These are phyloP conservation scores for Syncephalastrum contaminatum DNA, from an alignment of 371 early-diverging fungal species.

Conservation along the genomic window DNA sequence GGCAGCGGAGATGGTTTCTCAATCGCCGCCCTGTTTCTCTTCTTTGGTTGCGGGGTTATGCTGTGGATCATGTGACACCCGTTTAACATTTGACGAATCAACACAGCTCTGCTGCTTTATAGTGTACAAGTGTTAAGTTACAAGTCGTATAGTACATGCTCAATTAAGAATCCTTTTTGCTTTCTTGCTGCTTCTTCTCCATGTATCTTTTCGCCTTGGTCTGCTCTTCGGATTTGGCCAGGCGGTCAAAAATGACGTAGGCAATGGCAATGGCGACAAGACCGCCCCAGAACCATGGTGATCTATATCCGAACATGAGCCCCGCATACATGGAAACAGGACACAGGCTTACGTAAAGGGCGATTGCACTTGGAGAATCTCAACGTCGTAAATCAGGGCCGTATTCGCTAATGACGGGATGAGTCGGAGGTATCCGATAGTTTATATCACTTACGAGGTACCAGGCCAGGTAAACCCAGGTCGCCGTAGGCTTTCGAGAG, in stretches of 20 bases:
- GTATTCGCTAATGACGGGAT: constrained; percentile 22
- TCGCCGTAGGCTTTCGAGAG: constrained; percentile 26
- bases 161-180: neutral
- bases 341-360: constrained; percentile 32
- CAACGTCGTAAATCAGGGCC: constrained; percentile 39
- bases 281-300: constrained; percentile 39
- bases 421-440: neutral
- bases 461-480: constrained; percentile 29
- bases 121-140: too few species aligned
- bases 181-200: constrained; percentile 17
- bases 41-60: too few species aligned
- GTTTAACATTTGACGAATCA: too few species aligned
- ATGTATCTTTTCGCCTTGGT: constrained; percentile 23
- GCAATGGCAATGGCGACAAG: constrained; percentile 8
- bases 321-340: neutral
- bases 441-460: constrained; percentile 28
- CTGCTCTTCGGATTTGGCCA: constrained; percentile 17
- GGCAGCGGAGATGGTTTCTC: too few species aligned
- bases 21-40: too few species aligned
- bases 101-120: too few species aligned
- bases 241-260: constrained; percentile 13
- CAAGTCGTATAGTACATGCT: too few species aligned
- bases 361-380: constrained; percentile 23
- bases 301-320: constrained; percentile 15
- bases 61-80: too few species aligned